Evolutionary conservation across 2,329 filamentous ascomycete genomes (phyloP).

Genomic region (Ceratocystis eucalypticola): DNA sequence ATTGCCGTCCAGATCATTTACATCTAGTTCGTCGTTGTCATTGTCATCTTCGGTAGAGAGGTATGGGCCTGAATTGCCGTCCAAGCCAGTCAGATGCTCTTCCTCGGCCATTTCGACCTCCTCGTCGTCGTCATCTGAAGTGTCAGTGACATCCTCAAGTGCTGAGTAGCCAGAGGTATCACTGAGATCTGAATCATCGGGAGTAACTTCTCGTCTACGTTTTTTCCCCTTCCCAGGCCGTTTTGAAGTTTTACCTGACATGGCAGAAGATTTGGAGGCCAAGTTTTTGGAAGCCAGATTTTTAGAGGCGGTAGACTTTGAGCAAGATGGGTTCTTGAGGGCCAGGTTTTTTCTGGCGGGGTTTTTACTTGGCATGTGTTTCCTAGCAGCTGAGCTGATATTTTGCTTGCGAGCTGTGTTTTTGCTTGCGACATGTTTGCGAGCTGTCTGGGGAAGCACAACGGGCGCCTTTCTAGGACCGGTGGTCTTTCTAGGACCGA

Average conservation of each 20-base stretch:
- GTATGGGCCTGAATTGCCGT: constrained; percentile 28
- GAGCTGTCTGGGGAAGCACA: constrained; percentile 12
- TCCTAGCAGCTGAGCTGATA: neutral
- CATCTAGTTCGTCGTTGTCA: constrained; percentile 29
- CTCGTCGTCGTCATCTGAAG: constrained; percentile 63
- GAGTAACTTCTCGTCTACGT: constrained; percentile 28
- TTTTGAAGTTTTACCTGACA: constrained; percentile 11
- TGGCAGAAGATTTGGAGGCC: constrained; percentile 2
- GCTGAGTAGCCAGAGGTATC: constrained; percentile 61
- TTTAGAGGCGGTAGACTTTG: constrained; percentile 8
- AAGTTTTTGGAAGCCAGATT: constrained; percentile 1
- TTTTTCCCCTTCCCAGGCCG: constrained; percentile 12
- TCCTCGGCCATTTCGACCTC: constrained; percentile 69
- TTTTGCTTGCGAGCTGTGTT: constrained; percentile 10
- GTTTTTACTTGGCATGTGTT: constrained; percentile 8
- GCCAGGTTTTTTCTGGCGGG: constrained; percentile 2
- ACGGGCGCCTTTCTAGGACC: constrained; percentile 14
- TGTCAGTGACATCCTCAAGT: constrained; percentile 68
- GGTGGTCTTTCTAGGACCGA: constrained; percentile 14
- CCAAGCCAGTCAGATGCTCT: constrained; percentile 49
- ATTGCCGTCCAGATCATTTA: constrained; percentile 26
- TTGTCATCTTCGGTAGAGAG: constrained; percentile 31
- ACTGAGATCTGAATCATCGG: constrained; percentile 45
- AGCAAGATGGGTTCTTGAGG: constrained; percentile 3
- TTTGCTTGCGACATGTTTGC: constrained; percentile 18